Conservation (phyloP, 2,329 filamentous ascomycete genomes). For the Macroventuria anomochaeta region DNA sequence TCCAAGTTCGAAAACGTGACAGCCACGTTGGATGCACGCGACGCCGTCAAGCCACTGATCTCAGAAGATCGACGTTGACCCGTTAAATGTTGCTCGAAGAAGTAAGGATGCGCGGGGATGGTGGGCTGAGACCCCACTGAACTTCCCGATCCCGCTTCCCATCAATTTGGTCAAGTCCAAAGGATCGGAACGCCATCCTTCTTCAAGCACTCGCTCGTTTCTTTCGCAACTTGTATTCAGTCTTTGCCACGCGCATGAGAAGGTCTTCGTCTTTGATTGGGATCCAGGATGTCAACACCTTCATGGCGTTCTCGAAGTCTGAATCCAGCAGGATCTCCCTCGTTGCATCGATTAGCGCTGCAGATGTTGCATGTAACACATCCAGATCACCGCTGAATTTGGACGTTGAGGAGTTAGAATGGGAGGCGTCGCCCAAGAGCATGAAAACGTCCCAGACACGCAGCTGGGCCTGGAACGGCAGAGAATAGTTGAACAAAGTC, state of each 20-base stretch:
- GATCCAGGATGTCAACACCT: conserved; percentile 90
- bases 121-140: conserved; percentile 15
- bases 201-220: conserved; percentile 51
- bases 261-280: conserved; percentile 93
- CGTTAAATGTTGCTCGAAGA: conserved; percentile 35
- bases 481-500: conserved; percentile 95
- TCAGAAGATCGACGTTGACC: conserved; percentile 36
- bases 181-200: conserved; percentile 20
- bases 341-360: conserved; percentile 89
- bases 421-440: conserved; percentile 76
- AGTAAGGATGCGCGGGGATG: conserved; percentile 25
- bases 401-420: conserved; percentile 51
- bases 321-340: conserved; percentile 87
- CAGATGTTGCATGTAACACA: conserved; percentile 85
- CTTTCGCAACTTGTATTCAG: conserved; percentile 80
- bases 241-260: conserved; percentile 86
- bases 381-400: conserved; percentile 71
- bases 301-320: conserved; percentile 98
- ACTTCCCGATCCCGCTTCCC: conserved; percentile 22
- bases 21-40: conserved; percentile 44
- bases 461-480: conserved; percentile 92
- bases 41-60: conserved; percentile 45
- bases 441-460: conserved; percentile 98
- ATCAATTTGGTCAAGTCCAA: conserved; percentile 14
- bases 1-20: conserved; percentile 30